Evolutionary conservation across 208 protist genomes (phyloP), one percentile per base, ranked within the genome.

Genomic region (Acanthamoeba rhysodes): DNA sequence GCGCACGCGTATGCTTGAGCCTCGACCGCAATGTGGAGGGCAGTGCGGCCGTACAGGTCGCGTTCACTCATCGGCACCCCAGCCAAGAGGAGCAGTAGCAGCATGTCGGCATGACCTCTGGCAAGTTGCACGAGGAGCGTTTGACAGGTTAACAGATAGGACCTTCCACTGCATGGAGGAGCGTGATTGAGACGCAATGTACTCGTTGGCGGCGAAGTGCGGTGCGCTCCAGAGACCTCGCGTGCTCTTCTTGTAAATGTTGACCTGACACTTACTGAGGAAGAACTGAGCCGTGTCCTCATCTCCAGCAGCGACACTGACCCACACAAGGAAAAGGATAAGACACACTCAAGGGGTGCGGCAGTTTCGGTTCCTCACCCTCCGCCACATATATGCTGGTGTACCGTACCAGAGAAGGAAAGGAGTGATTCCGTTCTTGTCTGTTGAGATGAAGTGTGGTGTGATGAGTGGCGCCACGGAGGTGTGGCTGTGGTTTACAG

Each of bases 231-330:
- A 85, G 2, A 85, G 37, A 18, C 76, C 76, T 72, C 66, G 66
- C 18, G 76, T 57, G 50, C 41, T 85, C 76, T 57, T 85, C 76
- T 85, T 85, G 76, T n/a, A 85, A 5, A 85, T 41, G 22, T 85
- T 85, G 37, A 57, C 76, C 7, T n/a, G 5, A 72, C 32, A 32
- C n/a, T 85, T 85, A 6, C 9, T 76, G 5, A 85, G 34, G 76
- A 85, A 85, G 22, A 85, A 85, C 6, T 85, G 76, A 14, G 32
- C 37, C 0, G 50, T n/a, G 14, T 85, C 50, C 32, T 59, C 50
- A 32, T 85, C 50, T 20, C 76, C 76, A 55, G 41, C 76, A 27
- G 76, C 41, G 8, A 53, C 76, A 85, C 76, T 85, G 76, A 57
- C 53, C 16, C 53, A 18, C 53, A 1, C 10, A 20, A 16, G 18